phyloP scores from a whole-genome alignment of 352 stramenopile species.

The Aphanomyces astaci region DNA sequence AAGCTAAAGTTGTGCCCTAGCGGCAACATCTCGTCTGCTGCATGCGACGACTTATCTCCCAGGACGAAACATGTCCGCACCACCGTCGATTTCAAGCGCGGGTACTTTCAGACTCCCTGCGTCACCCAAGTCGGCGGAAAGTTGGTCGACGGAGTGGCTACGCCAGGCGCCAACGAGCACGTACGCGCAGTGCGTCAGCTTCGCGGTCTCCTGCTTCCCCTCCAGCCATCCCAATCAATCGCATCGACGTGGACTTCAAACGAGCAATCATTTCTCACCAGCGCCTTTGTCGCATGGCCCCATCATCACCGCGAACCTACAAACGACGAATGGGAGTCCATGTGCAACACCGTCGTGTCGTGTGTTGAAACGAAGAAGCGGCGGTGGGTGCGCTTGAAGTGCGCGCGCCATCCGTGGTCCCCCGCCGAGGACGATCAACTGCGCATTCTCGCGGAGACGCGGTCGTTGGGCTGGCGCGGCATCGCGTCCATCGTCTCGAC shows the following conservation, averaged over 20 bases:
- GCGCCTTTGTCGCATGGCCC: background rate
- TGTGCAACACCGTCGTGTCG: background rate
- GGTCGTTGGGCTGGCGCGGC: background rate
- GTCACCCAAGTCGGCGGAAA: background rate
- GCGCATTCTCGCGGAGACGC: background rate
- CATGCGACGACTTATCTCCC: background rate
- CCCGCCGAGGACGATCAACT: background rate
- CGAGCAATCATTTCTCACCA: background rate
- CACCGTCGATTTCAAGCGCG: background rate
- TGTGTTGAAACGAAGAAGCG: background rate
- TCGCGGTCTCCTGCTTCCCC: background rate
- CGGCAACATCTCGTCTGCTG: background rate
- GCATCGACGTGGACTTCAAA: background rate
- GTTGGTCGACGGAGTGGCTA: background rate
- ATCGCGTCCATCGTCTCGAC: background rate
- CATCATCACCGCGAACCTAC: background rate
- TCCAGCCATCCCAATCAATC: background rate
- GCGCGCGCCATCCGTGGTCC: background rate
- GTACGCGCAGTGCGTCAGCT: background rate
- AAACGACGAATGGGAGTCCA: background rate
- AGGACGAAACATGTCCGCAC: background rate
- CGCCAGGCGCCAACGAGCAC: background rate
- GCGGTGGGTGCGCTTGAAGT: background rate
- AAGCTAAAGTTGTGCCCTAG: background rate
- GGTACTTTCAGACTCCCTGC: background rate